A percentile compares a stretch with the other conserved stretches of the same genome.
phyloP scores from a whole-genome alignment of 139 green algal genomes.

The Tetraselmis chui region DNA sequence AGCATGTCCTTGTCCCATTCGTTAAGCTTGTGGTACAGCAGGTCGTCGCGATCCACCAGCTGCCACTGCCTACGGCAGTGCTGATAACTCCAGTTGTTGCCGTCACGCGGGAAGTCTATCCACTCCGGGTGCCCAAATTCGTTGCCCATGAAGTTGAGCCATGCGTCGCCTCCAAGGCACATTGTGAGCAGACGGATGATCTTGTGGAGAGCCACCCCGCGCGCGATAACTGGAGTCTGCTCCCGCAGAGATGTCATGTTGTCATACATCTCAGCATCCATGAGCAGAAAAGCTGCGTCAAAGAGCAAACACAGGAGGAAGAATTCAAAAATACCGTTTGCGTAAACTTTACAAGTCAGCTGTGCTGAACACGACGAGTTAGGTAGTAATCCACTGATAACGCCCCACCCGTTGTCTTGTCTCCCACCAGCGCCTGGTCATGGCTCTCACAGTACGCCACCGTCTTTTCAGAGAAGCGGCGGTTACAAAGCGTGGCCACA shows the following conservation, averaged over 20 bases:
- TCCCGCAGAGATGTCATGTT: slow-evolving; percentile 60
- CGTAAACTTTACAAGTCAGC: too few species aligned
- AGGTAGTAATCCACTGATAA: too few species aligned
- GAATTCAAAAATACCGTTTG: too few species aligned
- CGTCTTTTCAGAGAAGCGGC: slow-evolving; percentile 69
- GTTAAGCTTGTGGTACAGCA: slow-evolving; percentile 76
- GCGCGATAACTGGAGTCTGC: slow-evolving; percentile 30
- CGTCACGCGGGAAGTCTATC: slow-evolving; percentile 92
- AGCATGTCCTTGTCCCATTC: slow-evolving; percentile 73
- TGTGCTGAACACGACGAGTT: too few species aligned
- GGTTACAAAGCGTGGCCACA: slow-evolving; percentile 80
- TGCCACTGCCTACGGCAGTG: slow-evolving; percentile 77
- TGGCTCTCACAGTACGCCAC: slow-evolving; percentile 82
- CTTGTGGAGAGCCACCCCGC: slow-evolving; percentile 83
- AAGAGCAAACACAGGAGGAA: too few species aligned
- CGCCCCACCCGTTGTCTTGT: slow-evolving; percentile 36
- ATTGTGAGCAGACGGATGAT: slow-evolving; percentile 50
- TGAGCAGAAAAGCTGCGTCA: slow-evolving; percentile 44
- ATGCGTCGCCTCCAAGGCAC: slow-evolving; percentile 66
- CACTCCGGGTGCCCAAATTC: slow-evolving; percentile 96
- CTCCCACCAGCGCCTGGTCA: slow-evolving; percentile 82
- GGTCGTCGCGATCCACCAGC: slow-evolving; percentile 59
- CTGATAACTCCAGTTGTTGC: slow-evolving; percentile 90
- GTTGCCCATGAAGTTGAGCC: slow-evolving; percentile 91
- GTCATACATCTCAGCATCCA: slow-evolving; percentile 73